Evolutionary conservation across 176 grass and related monocot species (phyloP), one percentile per base, ranked within the genome.

Genomic region (Thalia dealbata): DNA sequence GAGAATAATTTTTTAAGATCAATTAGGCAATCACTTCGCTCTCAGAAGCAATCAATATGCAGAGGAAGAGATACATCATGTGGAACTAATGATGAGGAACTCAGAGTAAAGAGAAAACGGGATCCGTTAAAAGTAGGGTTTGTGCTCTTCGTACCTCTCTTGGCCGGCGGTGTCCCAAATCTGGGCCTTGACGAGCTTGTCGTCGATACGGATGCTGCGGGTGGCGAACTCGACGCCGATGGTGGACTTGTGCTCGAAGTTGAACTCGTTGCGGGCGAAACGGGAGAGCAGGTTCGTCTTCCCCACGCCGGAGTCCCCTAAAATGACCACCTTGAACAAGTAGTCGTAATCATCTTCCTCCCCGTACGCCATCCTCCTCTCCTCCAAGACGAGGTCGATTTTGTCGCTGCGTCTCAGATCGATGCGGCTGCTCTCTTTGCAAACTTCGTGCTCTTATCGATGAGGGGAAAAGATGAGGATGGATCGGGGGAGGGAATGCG

Each of bases 191-290:
- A 91, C 80, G 50, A 92, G 87, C 87, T 97, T 92, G 42, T 80
- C 89, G 64, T 90, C 89, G 73, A 97, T 85, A 50, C 74, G 66
- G 80, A 92, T 71, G 89, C 74, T 92, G 55, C 91, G 76, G 14
- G 93, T 97, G 60, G 93, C 93, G 82, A 97, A 97, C 85, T 97
- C 93, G 41, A 97, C 93, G 41, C 93, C 93, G 65, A 97, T 88
- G 73, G 93, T 97, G 81, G 93, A 92, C 74, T 97, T 97, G 29
- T 89, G 88, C 74, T 97, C 93, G 68, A 92, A 85, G 85, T 89
- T 90, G 87, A 97, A 97, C 83, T 97, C 93, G 86, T 97, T 97
- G 75, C 89, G 83, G 67, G 89, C 83, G 83, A 92, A 92, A 10
- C 85, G 83, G n/a, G 86, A 88, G 18, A 92, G 89, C 50, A 92